These are phyloP conservation scores for Fusarium ramigenum DNA, from an alignment of 2,329 filamentous ascomycete genomes.

Conservation along the genomic window DNA sequence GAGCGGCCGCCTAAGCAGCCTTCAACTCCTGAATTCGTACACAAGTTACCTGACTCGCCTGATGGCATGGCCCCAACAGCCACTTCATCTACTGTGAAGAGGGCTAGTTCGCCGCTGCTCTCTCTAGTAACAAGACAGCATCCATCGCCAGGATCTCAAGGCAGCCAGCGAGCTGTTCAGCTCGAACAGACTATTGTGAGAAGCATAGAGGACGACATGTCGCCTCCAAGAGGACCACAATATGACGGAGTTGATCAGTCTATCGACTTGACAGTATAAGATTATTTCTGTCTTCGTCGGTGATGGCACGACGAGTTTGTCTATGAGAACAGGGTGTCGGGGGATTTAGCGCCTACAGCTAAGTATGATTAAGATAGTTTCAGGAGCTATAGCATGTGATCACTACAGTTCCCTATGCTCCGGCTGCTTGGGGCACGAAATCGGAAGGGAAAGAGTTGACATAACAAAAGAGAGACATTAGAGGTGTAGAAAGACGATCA, in stretches of 20 bases:
- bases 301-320: neutral
- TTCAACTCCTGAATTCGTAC: constrained; percentile 25
- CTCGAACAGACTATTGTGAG: constrained; percentile 3
- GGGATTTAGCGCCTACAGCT: neutral
- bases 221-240: constrained; percentile 21
- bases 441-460: neutral
- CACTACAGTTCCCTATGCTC: neutral
- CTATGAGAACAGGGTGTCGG: neutral
- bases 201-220: constrained; percentile 35
- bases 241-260: constrained; percentile 49
- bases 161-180: constrained; percentile 7
- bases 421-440: neutral
- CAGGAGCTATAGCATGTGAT: neutral
- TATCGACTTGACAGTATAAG: constrained; percentile 27
- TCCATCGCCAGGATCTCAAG: neutral
- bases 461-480: neutral
- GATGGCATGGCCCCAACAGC: neutral
- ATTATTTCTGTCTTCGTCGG: neutral
- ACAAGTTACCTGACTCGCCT: constrained; percentile 23
- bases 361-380: neutral
- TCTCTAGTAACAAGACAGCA: neutral
- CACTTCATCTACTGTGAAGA: constrained; percentile 18
- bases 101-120: constrained; percentile 17
- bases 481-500: constrained; percentile 23
- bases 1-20: neutral